phyloP scores from a whole-genome alignment of 176 grass and related monocot genomes.

The Poa pratensis region DNA sequence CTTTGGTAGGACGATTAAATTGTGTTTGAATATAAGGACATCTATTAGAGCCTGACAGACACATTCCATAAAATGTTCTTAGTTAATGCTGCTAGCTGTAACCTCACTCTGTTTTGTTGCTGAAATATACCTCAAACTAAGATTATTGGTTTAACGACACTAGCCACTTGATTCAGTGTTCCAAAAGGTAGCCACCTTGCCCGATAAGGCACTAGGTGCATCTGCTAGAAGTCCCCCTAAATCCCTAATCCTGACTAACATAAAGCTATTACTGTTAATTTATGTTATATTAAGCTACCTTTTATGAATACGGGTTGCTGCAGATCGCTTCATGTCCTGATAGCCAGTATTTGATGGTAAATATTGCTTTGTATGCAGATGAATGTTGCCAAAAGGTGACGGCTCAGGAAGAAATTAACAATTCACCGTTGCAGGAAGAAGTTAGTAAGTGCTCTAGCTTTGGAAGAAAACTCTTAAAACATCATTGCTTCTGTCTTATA shows the following conservation, averaged over 20 bases:
- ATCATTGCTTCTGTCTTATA: background rate
- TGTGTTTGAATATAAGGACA: conserved; percentile 1
- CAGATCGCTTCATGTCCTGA: conserved; percentile 14
- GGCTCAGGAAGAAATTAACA: conserved; percentile 50
- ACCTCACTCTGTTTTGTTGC: background rate
- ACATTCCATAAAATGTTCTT: conserved; percentile 11
- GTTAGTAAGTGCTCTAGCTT: conserved; percentile 49
- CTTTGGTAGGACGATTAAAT: background rate
- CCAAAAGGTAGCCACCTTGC: background rate
- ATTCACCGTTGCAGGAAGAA: conserved; percentile 33
- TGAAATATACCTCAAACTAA: background rate
- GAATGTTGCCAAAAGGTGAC: conserved; percentile 57
- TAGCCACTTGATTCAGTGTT: background rate
- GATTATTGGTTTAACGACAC: conserved; percentile 9
- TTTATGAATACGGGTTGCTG: background rate
- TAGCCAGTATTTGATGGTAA: conserved; percentile 37
- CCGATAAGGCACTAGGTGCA: background rate
- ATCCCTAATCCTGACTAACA: background rate
- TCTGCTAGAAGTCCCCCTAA: background rate
- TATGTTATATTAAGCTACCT: conserved; percentile 11
- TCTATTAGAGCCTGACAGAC: background rate
- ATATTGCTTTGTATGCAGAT: conserved; percentile 50
- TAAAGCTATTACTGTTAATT: conserved; percentile 28
- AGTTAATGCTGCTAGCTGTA: background rate
- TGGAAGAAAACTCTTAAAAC: background rate